Conservation (phyloP, 2,329 filamentous ascomycete species). For the Diaporthe sp. region DNA sequence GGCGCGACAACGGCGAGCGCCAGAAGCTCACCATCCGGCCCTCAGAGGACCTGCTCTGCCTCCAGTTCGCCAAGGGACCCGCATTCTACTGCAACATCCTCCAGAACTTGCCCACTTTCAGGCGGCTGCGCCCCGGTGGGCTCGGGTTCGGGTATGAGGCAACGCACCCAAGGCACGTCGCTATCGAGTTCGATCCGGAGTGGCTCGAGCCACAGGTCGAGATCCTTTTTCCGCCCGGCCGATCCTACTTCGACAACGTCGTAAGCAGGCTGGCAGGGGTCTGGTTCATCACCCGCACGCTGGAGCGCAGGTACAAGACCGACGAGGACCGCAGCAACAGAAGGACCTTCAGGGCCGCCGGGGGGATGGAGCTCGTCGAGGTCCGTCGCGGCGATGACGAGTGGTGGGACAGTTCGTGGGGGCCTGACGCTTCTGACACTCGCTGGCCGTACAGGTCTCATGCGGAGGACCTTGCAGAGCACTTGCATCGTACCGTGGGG, state of each 20-base stretch:
- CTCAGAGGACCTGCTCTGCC: not conserved
- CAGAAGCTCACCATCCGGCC: slow-evolving; percentile 5
- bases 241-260: no score
- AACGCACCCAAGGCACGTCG: not conserved
- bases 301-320: not conserved
- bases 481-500: no score
- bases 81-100: not conserved
- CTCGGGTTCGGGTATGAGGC: no score
- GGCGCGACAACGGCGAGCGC: not conserved
- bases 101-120: not conserved
- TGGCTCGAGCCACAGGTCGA: not conserved
- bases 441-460: no score
- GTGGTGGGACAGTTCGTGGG: not conserved
- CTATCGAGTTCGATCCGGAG: not conserved
- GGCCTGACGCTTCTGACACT: no score
- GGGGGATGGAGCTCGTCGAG: not conserved
- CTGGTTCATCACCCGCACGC: not conserved
- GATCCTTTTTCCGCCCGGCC: no score
- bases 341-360: not conserved
- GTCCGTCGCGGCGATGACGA: not conserved
- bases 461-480: no score
- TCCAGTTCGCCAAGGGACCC: not conserved
- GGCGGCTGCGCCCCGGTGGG: not conserved
- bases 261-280: not conserved
- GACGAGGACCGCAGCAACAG: not conserved